These are phyloP conservation scores for Thinopyrum elongatum DNA, from an alignment of 176 grass and related monocot species.

Conservation along the genomic window DNA sequence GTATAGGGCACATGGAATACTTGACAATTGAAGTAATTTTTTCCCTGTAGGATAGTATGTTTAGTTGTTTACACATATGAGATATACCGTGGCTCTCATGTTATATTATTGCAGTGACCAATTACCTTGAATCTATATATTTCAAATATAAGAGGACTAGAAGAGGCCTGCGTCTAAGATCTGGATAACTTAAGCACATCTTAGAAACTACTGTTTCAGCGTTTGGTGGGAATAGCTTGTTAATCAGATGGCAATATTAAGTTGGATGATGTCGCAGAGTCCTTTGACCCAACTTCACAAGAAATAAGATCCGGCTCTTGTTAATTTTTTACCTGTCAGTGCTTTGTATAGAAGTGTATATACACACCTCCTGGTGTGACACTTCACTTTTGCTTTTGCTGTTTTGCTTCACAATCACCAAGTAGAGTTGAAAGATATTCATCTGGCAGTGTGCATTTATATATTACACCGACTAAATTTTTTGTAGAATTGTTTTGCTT, in stretches of 20 bases:
- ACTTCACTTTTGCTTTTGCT: constrained; percentile 11
- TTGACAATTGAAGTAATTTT: constrained; percentile 1
- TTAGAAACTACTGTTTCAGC: not conserved
- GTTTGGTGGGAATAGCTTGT: not conserved
- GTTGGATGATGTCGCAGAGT: not conserved
- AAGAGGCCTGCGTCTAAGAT: not conserved
- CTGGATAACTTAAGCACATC: not conserved
- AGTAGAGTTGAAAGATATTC: constrained; percentile 4
- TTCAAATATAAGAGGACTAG: constrained; percentile 5
- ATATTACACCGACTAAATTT: not conserved
- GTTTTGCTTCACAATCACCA: not conserved
- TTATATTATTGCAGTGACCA: not conserved
- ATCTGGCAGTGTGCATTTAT: constrained; percentile 10
- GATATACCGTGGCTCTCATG: not conserved
- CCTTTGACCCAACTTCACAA: not conserved
- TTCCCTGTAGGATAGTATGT: not conserved
- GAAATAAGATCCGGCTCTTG: not conserved
- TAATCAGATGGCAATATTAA: constrained; percentile 14
- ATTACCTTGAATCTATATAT: constrained; percentile 5
- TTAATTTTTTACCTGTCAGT: not conserved
- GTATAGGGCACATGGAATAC: not conserved
- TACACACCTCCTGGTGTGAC: not conserved
- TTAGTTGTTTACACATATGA: not conserved
- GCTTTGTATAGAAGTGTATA: not conserved
- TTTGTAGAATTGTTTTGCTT: not conserved